Evolutionary conservation across 768 basidiomycete species (phyloP).

Genomic region (Glaciozyma antarctica): DNA sequence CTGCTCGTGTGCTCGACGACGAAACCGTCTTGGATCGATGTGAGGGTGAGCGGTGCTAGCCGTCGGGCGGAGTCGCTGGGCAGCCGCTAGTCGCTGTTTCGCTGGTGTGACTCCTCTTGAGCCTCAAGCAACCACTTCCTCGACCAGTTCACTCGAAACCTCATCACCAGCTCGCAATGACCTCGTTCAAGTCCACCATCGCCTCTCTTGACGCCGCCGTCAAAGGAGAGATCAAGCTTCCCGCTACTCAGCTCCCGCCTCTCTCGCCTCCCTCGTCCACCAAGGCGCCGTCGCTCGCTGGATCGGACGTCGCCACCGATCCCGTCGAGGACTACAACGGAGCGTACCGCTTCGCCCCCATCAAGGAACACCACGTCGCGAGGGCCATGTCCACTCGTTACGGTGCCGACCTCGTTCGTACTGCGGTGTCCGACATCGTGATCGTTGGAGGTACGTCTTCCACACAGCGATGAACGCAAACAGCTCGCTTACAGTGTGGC

Average conservation of each 20-base stretch:
- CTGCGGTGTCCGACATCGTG: constrained; percentile 65
- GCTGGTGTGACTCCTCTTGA: too few relatives aligned
- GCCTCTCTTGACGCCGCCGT: constrained; percentile 11
- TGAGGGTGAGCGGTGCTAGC: too few relatives aligned
- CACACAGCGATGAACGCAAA: too few relatives aligned
- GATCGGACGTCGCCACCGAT: not conserved
- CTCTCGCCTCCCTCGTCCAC: constrained; percentile 19
- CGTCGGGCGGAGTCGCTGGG: too few relatives aligned
- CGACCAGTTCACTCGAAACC: not conserved
- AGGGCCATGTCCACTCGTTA: constrained; percentile 64
- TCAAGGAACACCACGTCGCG: constrained; percentile 65
- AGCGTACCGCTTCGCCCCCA: constrained; percentile 50
- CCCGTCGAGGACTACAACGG: constrained; percentile 47
- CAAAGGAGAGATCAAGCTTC: not conserved
- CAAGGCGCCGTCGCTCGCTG: constrained; percentile 10
- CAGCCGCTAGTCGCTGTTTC: too few relatives aligned
- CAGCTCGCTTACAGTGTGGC: too few relatives aligned
- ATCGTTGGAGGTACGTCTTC: constrained; percentile 48
- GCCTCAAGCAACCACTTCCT: too few relatives aligned
- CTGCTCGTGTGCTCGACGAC: too few relatives aligned
- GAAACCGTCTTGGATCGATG: too few relatives aligned
- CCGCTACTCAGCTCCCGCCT: not conserved
- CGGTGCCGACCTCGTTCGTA: constrained; percentile 59
- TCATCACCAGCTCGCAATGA: not conserved
- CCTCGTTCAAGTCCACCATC: constrained; percentile 25